phyloP scores from a whole-genome alignment of 2,329 filamentous ascomycete species.

The Fusarium nodosum region DNA sequence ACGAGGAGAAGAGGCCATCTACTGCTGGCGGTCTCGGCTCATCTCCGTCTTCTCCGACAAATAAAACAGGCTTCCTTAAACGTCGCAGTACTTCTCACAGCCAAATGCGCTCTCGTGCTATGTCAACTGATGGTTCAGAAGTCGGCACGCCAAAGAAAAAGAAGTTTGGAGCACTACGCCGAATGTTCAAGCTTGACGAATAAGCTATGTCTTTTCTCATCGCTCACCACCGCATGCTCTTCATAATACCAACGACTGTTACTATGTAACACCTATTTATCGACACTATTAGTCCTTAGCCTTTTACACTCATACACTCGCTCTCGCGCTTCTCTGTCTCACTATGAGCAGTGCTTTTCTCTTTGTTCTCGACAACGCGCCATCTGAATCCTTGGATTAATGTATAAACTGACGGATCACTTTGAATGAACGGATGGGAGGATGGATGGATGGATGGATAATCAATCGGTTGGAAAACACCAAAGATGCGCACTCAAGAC shows the following conservation, averaged over 20 bases:
- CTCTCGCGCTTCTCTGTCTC: slow-evolving; percentile 16
- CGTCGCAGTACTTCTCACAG: slow-evolving; percentile 57
- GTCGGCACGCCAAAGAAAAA: slow-evolving; percentile 64
- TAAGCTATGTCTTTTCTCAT: slow-evolving; percentile 48
- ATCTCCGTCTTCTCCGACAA: slow-evolving; percentile 49
- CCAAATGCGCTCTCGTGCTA: slow-evolving; percentile 38
- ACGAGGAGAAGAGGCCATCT: slow-evolving; percentile 52
- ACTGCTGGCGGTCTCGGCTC: slow-evolving; percentile 53
- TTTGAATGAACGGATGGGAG: slow-evolving; percentile 4
- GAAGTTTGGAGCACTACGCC: slow-evolving; percentile 76
- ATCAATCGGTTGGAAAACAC: slow-evolving; percentile 14
- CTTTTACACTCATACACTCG: slow-evolving; percentile 16
- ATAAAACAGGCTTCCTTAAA: slow-evolving; percentile 53
- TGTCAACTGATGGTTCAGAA: slow-evolving; percentile 32
- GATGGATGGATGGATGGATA: slow-evolving; percentile 4
- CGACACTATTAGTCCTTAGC: not conserved
- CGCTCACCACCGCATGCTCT: not conserved
- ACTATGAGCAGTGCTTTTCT: not conserved
- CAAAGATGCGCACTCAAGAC: slow-evolving; percentile 14
- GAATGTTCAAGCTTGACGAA: slow-evolving; percentile 70
- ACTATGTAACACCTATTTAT: not conserved
- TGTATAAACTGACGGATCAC: slow-evolving; percentile 13
- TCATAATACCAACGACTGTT: not conserved
- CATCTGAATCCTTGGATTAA: slow-evolving; percentile 21
- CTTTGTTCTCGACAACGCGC: slow-evolving; percentile 1